A percentile compares a stretch with the other conserved stretches of the same genome.
Conservation (phyloP, 2,329 filamentous ascomycete genomes). For the Venturia asperata region DNA sequence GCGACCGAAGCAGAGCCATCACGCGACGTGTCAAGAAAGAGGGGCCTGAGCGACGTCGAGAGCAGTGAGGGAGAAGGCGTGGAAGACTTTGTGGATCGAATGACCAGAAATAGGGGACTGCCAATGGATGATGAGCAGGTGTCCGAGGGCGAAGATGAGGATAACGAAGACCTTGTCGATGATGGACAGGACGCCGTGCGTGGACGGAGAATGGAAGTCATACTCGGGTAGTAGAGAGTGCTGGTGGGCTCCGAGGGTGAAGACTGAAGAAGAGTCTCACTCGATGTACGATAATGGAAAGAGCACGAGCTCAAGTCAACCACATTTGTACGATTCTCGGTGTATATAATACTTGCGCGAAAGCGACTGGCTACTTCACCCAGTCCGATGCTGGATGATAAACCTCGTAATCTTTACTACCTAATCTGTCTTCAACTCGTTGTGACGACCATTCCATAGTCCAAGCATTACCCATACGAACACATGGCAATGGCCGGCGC, state of each 20-base stretch:
- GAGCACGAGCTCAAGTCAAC: neutral
- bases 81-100: slow-evolving; percentile 10
- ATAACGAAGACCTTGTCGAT: neutral
- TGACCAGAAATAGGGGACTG: neutral
- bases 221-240: neutral
- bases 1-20: slow-evolving; percentile 2
- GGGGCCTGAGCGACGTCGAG: slow-evolving; percentile 1
- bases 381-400: neutral
- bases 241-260: neutral
- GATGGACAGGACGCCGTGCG: neutral
- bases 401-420: neutral
- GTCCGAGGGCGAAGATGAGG: slow-evolving; percentile 1
- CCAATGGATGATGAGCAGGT: slow-evolving; percentile 15
- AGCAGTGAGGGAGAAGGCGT: slow-evolving; percentile 1
- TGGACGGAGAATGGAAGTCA: neutral
- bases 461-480: no score
- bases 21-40: slow-evolving; percentile 8
- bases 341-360: neutral
- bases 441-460: no score
- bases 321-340: neutral
- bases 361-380: neutral
- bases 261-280: neutral
- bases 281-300: neutral
- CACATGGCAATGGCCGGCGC: no score
- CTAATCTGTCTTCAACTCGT: no score